Conservation (phyloP, 2,329 filamentous ascomycete species). For the Calonectria naviculata region DNA sequence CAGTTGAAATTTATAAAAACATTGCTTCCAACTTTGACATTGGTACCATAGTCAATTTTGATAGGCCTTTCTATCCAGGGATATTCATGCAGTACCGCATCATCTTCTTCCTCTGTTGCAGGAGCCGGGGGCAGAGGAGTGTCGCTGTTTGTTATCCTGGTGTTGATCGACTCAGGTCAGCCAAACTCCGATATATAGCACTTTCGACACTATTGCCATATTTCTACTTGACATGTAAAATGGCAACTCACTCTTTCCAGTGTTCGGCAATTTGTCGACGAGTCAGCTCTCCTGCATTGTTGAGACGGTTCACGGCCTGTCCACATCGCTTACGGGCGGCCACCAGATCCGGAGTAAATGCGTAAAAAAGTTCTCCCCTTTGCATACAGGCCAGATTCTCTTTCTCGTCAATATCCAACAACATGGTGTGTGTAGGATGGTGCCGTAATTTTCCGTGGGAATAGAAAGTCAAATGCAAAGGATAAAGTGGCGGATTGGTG, state of each 20-base stretch:
- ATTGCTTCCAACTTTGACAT: slow-evolving; percentile 72
- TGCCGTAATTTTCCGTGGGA: too few relatives aligned
- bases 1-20: slow-evolving; percentile 82
- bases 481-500: background rate
- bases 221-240: too few relatives aligned
- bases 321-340: slow-evolving; percentile 72
- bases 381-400: slow-evolving; percentile 69
- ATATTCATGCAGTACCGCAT: slow-evolving; percentile 70
- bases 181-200: background rate
- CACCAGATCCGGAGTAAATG: slow-evolving; percentile 76
- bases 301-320: slow-evolving; percentile 71
- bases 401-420: slow-evolving; percentile 46
- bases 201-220: too few relatives aligned
- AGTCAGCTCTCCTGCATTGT: slow-evolving; percentile 68
- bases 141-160: slow-evolving; percentile 71
- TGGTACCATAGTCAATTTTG: slow-evolving; percentile 81
- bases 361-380: slow-evolving; percentile 77
- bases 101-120: slow-evolving; percentile 71
- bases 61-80: slow-evolving; percentile 79
- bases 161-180: background rate
- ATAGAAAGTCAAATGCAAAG: too few relatives aligned
- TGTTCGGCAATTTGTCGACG: slow-evolving; percentile 73
- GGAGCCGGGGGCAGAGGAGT: slow-evolving; percentile 71
- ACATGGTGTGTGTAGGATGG: too few relatives aligned
- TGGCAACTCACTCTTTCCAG: slow-evolving; percentile 73